Evolutionary conservation across 305 asterid species (phyloP).

Genomic region (Solanum hybrid): DNA sequence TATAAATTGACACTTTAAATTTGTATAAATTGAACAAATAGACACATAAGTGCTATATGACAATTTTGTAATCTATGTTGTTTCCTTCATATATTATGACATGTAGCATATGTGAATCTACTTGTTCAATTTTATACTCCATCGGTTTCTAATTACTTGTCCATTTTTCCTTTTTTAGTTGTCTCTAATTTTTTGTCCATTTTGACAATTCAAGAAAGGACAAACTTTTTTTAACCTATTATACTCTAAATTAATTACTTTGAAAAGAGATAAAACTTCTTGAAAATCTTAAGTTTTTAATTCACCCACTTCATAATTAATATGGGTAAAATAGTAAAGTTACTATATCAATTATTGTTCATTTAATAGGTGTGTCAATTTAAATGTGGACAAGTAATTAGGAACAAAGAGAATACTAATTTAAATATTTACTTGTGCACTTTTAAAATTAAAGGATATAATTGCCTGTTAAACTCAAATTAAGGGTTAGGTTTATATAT

Average conservation of each 20-base stretch:
- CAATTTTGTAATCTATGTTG: too few relatives aligned
- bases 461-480: too few relatives aligned
- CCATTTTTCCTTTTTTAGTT: background rate
- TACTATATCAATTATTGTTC: background rate
- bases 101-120: too few relatives aligned
- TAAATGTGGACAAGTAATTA: background rate
- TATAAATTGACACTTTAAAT: background rate
- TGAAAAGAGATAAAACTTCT: background rate
- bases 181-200: background rate
- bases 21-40: background rate
- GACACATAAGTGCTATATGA: accelerated
- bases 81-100: background rate
- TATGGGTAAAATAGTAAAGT: background rate
- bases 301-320: background rate
- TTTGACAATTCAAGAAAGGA: background rate
- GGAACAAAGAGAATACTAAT: too few relatives aligned
- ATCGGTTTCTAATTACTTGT: background rate
- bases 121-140: background rate
- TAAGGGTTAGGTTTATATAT: background rate
- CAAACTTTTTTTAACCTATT: background rate
- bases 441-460: too few relatives aligned
- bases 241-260: background rate
- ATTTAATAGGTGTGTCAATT: background rate
- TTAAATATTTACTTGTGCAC: background rate
- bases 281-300: too few relatives aligned